Conservation (phyloP, 2,329 filamentous ascomycete genomes). For the Microascus cirrosus region DNA sequence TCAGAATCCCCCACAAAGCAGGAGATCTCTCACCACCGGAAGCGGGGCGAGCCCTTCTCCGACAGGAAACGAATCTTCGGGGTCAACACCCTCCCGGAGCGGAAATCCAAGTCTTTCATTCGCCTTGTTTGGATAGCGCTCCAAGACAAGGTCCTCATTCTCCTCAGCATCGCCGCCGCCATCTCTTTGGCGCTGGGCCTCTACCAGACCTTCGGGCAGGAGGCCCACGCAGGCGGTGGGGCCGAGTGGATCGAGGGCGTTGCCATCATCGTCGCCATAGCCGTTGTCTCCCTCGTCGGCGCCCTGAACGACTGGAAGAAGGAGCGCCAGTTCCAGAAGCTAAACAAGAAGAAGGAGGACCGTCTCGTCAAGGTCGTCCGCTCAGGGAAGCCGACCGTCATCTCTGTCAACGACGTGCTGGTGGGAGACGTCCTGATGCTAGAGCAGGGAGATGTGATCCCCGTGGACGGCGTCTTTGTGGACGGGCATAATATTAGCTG, state of each 20-base stretch:
- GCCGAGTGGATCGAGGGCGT: constrained; percentile 60
- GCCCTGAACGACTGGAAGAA: constrained; percentile 58
- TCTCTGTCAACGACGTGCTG: constrained; percentile 56
- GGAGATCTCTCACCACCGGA: neutral
- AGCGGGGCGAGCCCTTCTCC: constrained; percentile 12
- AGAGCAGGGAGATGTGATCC: constrained; percentile 57
- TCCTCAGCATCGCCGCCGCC: constrained; percentile 53
- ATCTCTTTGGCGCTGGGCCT: constrained; percentile 56
- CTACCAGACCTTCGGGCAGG: constrained; percentile 49
- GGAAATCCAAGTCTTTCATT: constrained; percentile 50
- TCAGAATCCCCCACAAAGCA: constrained; percentile 1
- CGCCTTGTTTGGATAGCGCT: constrained; percentile 56
- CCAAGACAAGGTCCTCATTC: constrained; percentile 57
- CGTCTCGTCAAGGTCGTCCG: constrained; percentile 55
- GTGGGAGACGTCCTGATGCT: constrained; percentile 61
- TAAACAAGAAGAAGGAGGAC: constrained; percentile 52
- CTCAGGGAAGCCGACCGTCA: constrained; percentile 50
- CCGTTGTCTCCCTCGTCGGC: constrained; percentile 53
- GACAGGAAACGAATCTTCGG: constrained; percentile 49
- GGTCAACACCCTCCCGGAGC: constrained; percentile 50
- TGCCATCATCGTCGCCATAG: constrained; percentile 53
- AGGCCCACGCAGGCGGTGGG: constrained; percentile 25
- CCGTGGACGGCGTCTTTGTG: constrained; percentile 60
- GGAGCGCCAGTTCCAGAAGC: constrained; percentile 51
- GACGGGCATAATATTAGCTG: constrained; percentile 41